Evolutionary conservation across 2,329 filamentous ascomycete genomes (phyloP).

Genomic region (Setomelanomma holmii): DNA sequence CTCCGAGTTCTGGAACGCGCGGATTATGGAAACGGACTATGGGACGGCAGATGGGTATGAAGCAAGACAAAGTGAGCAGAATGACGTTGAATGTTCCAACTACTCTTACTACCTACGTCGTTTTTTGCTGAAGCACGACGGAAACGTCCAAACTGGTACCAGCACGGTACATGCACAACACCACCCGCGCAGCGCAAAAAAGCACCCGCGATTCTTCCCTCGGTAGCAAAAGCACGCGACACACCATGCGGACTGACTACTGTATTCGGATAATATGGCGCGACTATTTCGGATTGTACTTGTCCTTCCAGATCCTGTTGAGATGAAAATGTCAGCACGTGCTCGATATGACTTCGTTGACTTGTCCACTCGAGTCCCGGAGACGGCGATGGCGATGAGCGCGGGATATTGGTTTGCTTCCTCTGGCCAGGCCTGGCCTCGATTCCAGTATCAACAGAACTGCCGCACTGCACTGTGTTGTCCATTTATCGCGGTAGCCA

Average conservation of each 20-base stretch:
- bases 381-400: background rate
- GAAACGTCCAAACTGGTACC: background rate
- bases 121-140: background rate
- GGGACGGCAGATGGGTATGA: too few species aligned
- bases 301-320: slow-evolving; percentile 95
- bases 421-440: too few species aligned
- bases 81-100: too few species aligned
- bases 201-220: too few species aligned
- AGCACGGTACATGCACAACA: background rate
- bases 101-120: too few species aligned
- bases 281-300: slow-evolving; percentile 72
- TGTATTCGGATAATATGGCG: too few species aligned
- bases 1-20: too few species aligned
- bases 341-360: slow-evolving; percentile 14
- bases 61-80: background rate
- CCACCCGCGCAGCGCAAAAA: background rate
- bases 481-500: background rate
- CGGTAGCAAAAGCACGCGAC: background rate
- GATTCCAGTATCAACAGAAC: too few species aligned
- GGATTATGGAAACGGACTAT: too few species aligned
- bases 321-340: slow-evolving; percentile 37
- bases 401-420: too few species aligned
- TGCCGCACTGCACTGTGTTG: too few species aligned
- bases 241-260: too few species aligned
- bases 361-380: background rate